Base-by-base conservation (phyloP, 176 grass and related monocot genomes). In the Pharus latifolius region DNA sequence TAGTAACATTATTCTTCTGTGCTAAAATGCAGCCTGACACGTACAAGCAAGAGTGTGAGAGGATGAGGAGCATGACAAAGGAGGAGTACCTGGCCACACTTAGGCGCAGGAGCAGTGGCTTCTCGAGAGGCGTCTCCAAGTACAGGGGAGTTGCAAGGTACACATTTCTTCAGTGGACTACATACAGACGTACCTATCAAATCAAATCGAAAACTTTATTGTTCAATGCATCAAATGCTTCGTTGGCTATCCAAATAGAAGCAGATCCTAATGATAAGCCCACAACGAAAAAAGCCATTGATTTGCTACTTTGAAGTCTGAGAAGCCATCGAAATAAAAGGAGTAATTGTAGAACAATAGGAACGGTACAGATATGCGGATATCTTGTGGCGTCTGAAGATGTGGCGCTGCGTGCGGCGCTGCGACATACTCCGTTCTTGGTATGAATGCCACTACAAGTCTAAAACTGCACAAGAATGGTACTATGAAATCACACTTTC, bases 131-230 rank as follows among this genome's bases (percentile, higher is more conserved):
- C 19, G 37, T 44, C 60, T 97, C 93, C 55, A 84, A 49, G 68
- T 97, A 92, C 80, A 74, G 89, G 53, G 92, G 92, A 33, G 92
- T 96, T 49, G 77, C 92, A n/a, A 89, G 28, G 92, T 96, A 56
- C 14, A 17, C 37, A 26, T 16, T 2, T 44, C 10, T 13, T 12
- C n/a, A 38, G 22, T 63, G 37, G 20, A 35, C 29, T 47, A 3
- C 23, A 4, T 56, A 4, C 35, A 38, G n/a, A 38, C 29, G 41
- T 20, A 72, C 67, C 50, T 26, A 4, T 72, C 74, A n/a, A 41
- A 37, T 66, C 54, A 33, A 34, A 2, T 14, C 9, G 4, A 4
- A 38, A 38, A 5, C 37, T 23, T 3, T 3, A 1, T 49, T 49
- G 53, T 35, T 33, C 44, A 42, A 2, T n/a, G 56, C 56, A 52